phyloP scores from a whole-genome alignment of 768 basidiomycete genomes.

The Ramaria rubella region DNA sequence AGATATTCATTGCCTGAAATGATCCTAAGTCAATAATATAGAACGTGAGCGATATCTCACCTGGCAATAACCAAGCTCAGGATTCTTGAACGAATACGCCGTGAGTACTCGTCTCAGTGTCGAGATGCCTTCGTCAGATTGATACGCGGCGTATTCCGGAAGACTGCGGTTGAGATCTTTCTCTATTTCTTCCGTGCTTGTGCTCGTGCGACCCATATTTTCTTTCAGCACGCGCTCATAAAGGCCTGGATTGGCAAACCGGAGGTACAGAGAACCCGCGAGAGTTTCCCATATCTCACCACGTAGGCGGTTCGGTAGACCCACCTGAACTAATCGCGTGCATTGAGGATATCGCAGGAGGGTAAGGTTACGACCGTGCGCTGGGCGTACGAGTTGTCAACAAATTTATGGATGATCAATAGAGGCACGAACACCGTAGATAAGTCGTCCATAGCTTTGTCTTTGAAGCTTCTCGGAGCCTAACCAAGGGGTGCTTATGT shows the following conservation, averaged over 20 bases:
- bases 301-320: slow-evolving; percentile 86
- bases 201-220: slow-evolving; percentile 70
- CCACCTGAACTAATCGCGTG: slow-evolving; percentile 95
- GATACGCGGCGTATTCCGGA: slow-evolving; percentile 96
- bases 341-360: slow-evolving; percentile 93
- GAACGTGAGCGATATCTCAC: slow-evolving; percentile 29
- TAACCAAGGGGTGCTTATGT: slow-evolving; percentile 22
- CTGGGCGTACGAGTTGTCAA: slow-evolving; percentile 33
- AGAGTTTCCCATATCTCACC: slow-evolving; percentile 99
- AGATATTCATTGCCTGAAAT: slow-evolving; percentile 89
- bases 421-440: slow-evolving; percentile 50
- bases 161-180: slow-evolving; percentile 95
- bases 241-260: slow-evolving; percentile 77
- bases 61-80: slow-evolving; percentile 93
- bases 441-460: slow-evolving; percentile 94
- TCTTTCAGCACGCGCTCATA: slow-evolving; percentile 72
- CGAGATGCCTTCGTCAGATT: slow-evolving; percentile 78
- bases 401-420: not conserved
- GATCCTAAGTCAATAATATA: not conserved
- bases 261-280: slow-evolving; percentile 88
- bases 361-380: slow-evolving; percentile 91
- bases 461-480: slow-evolving; percentile 86
- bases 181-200: slow-evolving; percentile 97
- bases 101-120: slow-evolving; percentile 85
- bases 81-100: slow-evolving; percentile 94